Conservation (phyloP, 441 rosid genomes). For the Hypseocharis bilobata region DNA sequence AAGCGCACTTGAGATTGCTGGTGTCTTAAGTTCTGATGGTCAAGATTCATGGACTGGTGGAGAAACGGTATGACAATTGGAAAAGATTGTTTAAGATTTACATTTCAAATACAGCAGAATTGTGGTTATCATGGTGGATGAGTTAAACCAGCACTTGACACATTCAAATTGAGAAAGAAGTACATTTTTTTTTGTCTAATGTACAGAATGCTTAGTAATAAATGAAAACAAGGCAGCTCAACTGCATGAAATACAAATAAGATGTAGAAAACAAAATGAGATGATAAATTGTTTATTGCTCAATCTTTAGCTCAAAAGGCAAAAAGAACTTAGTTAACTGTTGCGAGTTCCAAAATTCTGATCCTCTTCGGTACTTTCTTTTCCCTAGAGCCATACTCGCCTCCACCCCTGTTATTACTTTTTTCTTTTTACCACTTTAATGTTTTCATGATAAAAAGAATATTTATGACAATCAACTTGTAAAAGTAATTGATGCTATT, state of each 20-base stretch:
- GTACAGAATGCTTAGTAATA: neutral
- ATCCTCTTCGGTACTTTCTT: neutral
- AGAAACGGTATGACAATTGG: slow-evolving; percentile 43
- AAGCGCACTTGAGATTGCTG: slow-evolving; percentile 65
- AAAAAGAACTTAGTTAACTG: neutral
- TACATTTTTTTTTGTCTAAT: no score
- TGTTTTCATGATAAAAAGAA: neutral
- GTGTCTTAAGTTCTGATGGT: slow-evolving; percentile 66
- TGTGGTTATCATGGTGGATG: neutral
- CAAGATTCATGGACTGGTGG: slow-evolving; percentile 64
- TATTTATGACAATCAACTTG: no score
- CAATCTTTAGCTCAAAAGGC: neutral
- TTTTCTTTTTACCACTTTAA: neutral
- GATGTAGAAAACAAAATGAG: no score
- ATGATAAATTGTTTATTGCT: neutral
- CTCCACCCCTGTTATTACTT: neutral
- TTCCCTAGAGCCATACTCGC: neutral
- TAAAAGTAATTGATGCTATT: no score
- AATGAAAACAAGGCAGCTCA: neutral
- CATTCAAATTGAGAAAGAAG: neutral
- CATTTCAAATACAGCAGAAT: no score
- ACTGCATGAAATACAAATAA: neutral
- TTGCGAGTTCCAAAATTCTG: neutral
- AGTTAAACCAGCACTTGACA: neutral
- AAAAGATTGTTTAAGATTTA: neutral